phyloP scores from a whole-genome alignment of 106 monocot species.

The Apostasia ramifera region DNA sequence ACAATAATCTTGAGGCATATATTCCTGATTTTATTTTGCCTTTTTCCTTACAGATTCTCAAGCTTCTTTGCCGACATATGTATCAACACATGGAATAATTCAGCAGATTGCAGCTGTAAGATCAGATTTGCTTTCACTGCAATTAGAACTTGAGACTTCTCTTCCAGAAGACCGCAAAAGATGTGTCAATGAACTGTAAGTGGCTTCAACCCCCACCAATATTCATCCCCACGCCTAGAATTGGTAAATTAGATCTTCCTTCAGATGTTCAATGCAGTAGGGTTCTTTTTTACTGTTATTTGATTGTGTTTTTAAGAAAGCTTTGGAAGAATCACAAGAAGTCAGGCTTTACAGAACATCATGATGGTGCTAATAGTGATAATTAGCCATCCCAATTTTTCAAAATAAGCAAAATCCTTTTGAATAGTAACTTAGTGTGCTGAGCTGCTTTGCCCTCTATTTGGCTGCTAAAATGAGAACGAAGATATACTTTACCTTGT shows the following conservation, averaged over 20 bases:
- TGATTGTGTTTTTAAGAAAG: too few species aligned
- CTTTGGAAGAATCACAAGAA: too few species aligned
- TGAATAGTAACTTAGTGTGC: too few species aligned
- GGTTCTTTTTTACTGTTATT: too few species aligned
- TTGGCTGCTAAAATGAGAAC: too few species aligned
- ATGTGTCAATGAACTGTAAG: slow-evolving; percentile 95
- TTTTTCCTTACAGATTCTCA: slow-evolving; percentile 51
- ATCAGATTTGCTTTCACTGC: slow-evolving; percentile 79
- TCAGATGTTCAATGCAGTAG: too few species aligned
- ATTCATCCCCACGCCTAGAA: not conserved
- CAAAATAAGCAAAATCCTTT: too few species aligned
- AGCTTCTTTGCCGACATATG: slow-evolving; percentile 61
- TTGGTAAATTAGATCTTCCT: not conserved
- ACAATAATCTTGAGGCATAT: not conserved
- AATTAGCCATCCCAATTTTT: too few species aligned
- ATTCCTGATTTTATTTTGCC: not conserved
- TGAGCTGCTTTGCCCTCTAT: too few species aligned
- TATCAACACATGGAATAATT: slow-evolving; percentile 85
- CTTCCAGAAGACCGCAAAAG: slow-evolving; percentile 85
- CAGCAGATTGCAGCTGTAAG: slow-evolving; percentile 80
- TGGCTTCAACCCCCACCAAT: not conserved
- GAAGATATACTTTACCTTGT: too few species aligned
- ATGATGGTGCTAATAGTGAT: too few species aligned
- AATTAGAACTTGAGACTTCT: slow-evolving; percentile 81
- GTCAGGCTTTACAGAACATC: too few species aligned